phyloP scores from a whole-genome alignment of 169 alveolate genomes.

The Plasmodium adleri region DNA sequence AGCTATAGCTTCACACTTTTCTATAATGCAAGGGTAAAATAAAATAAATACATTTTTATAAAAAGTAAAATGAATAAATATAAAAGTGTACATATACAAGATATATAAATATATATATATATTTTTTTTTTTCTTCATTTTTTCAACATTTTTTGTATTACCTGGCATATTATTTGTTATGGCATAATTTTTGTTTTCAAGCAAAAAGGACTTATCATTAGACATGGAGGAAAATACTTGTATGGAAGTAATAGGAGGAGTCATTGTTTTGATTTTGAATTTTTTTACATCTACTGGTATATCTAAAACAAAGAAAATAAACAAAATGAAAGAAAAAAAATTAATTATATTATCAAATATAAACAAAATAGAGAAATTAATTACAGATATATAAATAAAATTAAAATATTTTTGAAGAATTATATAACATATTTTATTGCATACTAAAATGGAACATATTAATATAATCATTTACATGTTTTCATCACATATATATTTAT shows the following conservation, averaged over 20 bases:
- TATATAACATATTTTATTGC: too few relatives aligned
- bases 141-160: background rate
- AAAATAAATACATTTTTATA: background rate
- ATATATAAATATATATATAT: too few relatives aligned
- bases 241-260: conserved; percentile 14
- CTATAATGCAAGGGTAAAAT: background rate
- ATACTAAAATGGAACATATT: too few relatives aligned
- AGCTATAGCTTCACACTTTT: conserved; percentile 14
- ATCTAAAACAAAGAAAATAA: background rate
- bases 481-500: too few relatives aligned
- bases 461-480: too few relatives aligned
- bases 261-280: background rate
- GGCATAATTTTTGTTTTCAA: conserved; percentile 39
- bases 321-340: background rate
- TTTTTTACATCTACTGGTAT: background rate
- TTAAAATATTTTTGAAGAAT: too few relatives aligned
- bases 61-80: too few relatives aligned
- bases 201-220: background rate
- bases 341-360: background rate
- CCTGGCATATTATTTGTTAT: conserved; percentile 26
- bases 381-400: too few relatives aligned
- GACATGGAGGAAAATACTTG: conserved; percentile 5
- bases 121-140: background rate
- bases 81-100: too few relatives aligned
- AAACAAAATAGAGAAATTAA: too few relatives aligned